phyloP scores from a whole-genome alignment of 306 rosid genomes.

The Sesbania bispinosa region DNA sequence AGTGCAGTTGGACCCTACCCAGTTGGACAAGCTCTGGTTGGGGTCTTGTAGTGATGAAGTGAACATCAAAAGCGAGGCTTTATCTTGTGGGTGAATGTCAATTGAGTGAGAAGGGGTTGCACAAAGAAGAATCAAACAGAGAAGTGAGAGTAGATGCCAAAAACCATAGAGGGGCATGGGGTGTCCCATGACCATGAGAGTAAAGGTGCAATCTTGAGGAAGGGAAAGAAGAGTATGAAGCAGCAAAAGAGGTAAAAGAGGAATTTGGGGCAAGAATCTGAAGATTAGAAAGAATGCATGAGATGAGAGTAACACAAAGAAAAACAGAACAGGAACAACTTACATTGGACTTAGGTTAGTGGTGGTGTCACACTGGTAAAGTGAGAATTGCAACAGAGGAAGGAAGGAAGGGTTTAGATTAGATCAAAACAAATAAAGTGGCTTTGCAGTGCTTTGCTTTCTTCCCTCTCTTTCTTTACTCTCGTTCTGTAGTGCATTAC shows the following conservation, averaged over 20 bases:
- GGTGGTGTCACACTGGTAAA: slow-evolving; percentile 19
- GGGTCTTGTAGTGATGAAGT: slow-evolving; percentile 61
- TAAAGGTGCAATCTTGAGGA: slow-evolving; percentile 27
- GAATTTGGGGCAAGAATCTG: slow-evolving; percentile 13
- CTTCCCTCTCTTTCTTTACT: background rate
- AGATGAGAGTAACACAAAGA: background rate
- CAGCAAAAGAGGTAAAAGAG: slow-evolving; percentile 19
- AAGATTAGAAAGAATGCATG: slow-evolving; percentile 10
- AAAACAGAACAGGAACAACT: slow-evolving; percentile 8
- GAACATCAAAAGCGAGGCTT: slow-evolving; percentile 50
- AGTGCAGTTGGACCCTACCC: slow-evolving; percentile 78
- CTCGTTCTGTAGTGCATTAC: background rate
- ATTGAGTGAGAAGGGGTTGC: slow-evolving; percentile 41
- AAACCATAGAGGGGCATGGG: slow-evolving; percentile 19
- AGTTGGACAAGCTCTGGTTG: slow-evolving; percentile 56
- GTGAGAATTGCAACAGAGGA: background rate
- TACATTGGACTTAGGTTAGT: slow-evolving; percentile 26
- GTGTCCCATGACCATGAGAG: slow-evolving; percentile 34
- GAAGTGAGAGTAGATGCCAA: slow-evolving; percentile 30
- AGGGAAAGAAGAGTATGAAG: slow-evolving; percentile 10
- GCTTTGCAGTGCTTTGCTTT: slow-evolving; percentile 9
- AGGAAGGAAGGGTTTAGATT: background rate
- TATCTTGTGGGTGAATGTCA: slow-evolving; percentile 66
- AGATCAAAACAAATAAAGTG: slow-evolving; percentile 27
- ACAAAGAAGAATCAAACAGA: slow-evolving; percentile 38